phyloP scores from a whole-genome alignment of 768 basidiomycete genomes.

The Suillus plorans region DNA sequence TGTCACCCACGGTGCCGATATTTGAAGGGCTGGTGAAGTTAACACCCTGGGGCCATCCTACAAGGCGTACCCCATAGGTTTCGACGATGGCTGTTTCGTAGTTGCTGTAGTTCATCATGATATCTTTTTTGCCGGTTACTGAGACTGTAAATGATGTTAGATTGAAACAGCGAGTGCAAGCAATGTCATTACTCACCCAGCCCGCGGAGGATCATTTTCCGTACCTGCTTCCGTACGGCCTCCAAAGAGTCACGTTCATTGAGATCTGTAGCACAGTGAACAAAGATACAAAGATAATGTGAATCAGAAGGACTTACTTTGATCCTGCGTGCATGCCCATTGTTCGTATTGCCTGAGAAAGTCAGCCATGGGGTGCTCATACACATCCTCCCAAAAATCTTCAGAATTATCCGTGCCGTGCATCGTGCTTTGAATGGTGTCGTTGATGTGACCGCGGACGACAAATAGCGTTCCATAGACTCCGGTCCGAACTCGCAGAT shows the following conservation, averaged over 20 bases:
- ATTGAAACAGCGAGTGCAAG: not conserved
- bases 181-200: slow-evolving; percentile 12
- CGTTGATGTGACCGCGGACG: too few species aligned
- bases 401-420: too few species aligned
- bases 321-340: slow-evolving; percentile 11
- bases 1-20: too few species aligned
- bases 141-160: slow-evolving; percentile 4
- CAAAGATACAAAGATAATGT: not conserved
- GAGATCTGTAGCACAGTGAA: not conserved
- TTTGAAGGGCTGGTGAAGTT: too few species aligned
- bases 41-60: too few species aligned
- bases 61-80: too few species aligned
- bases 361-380: too few species aligned
- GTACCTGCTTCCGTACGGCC: slow-evolving; percentile 4
- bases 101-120: slow-evolving; percentile 16
- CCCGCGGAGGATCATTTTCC: slow-evolving; percentile 3
- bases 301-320: not conserved
- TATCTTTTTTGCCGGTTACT: not conserved
- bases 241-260: slow-evolving; percentile 4
- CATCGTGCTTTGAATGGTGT: too few species aligned
- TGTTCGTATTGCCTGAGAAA: slow-evolving; percentile 10
- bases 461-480: too few species aligned
- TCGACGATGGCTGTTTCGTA: slow-evolving; percentile 14
- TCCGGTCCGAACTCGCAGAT: too few species aligned
- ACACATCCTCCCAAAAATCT: too few species aligned